phyloP scores from a whole-genome alignment of 2,329 filamentous ascomycete genomes.

The Trichoderma cornu-damae region DNA sequence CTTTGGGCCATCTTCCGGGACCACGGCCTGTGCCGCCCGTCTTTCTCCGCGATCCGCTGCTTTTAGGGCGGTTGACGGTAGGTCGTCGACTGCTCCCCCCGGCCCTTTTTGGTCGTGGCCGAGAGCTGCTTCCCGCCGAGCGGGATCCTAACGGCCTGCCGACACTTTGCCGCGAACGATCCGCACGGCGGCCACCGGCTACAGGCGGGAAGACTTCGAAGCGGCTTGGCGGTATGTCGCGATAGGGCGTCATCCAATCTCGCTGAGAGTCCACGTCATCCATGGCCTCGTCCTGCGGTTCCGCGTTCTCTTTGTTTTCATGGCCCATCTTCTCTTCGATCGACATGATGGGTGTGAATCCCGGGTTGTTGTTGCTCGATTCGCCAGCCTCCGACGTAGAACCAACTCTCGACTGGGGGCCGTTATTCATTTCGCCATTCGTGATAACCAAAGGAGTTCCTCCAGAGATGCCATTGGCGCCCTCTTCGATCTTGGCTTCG shows the following conservation, averaged over 20 bases:
- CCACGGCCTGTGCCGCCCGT: constrained; percentile 59
- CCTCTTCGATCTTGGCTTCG: constrained; percentile 40
- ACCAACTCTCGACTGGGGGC: constrained; percentile 12
- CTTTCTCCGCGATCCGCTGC: constrained; percentile 46
- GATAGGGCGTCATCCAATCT: constrained; percentile 46
- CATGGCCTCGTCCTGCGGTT: constrained; percentile 26
- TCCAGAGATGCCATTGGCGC: constrained; percentile 21
- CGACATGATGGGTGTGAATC: constrained; percentile 26
- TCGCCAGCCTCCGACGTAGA: constrained; percentile 6
- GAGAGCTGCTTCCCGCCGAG: constrained; percentile 31
- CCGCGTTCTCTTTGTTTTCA: constrained; percentile 33
- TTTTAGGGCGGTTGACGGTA: constrained; percentile 38
- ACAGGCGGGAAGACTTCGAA: constrained; percentile 76
- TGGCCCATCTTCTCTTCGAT: constrained; percentile 29
- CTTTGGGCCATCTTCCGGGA: constrained; percentile 62
- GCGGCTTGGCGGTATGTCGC: constrained; percentile 60
- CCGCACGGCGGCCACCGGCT: constrained; percentile 43
- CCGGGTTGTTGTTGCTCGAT: constrained; percentile 6
- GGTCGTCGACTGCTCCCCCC: constrained; percentile 31
- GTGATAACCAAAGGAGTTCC: constrained; percentile 20
- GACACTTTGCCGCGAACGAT: constrained; percentile 41
- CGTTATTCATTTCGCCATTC: constrained; percentile 24
- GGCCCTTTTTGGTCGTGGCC: constrained; percentile 40
- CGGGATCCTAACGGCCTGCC: constrained; percentile 37
- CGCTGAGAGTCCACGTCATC: constrained; percentile 29